Conservation (phyloP, 1,284 basidiomycete species). For the Microbotryomycetes sp. region DNA sequence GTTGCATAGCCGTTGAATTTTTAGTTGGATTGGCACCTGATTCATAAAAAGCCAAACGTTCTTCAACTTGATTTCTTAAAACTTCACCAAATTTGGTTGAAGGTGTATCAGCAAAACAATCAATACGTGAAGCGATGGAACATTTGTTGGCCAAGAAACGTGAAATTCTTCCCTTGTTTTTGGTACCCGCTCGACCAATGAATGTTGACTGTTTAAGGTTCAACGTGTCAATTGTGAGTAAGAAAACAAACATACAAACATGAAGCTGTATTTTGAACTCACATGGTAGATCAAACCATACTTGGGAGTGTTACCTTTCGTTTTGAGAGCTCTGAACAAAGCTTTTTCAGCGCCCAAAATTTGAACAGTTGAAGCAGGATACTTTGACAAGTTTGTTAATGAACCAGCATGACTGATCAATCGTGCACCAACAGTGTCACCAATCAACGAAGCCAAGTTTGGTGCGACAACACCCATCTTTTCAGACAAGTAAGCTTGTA, state of each 20-base stretch:
- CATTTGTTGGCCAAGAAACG: slow-evolving; percentile 99
- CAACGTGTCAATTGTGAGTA: neutral
- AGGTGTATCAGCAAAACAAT: slow-evolving; percentile 90
- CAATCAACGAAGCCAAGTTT: slow-evolving; percentile 90
- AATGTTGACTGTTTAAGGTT: slow-evolving; percentile 54
- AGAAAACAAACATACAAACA: slow-evolving; percentile 7
- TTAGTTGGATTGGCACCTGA: slow-evolving; percentile 37
- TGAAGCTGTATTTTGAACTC: slow-evolving; percentile 37
- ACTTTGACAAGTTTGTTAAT: slow-evolving; percentile 87
- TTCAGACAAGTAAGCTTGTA: slow-evolving; percentile 90
- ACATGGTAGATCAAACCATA: slow-evolving; percentile 97
- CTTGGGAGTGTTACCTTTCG: slow-evolving; percentile 98
- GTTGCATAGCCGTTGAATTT: slow-evolving; percentile 34
- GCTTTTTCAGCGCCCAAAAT: slow-evolving; percentile 98
- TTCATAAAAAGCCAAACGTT: slow-evolving; percentile 91
- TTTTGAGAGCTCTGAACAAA: slow-evolving; percentile 94
- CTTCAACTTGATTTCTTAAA: slow-evolving; percentile 87
- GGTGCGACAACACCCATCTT: slow-evolving; percentile 97
- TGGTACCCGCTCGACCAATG: slow-evolving; percentile 89
- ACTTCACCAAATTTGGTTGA: slow-evolving; percentile 94
- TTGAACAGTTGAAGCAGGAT: slow-evolving; percentile 96
- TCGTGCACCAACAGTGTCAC: slow-evolving; percentile 91
- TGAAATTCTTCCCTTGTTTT: slow-evolving; percentile 96
- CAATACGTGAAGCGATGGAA: slow-evolving; percentile 94
- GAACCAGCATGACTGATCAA: slow-evolving; percentile 96